A percentile compares a stretch with the other conserved stretches of the same genome.
phyloP scores from a whole-genome alignment of 441 rosid species.

The Erodium moschatum region DNA sequence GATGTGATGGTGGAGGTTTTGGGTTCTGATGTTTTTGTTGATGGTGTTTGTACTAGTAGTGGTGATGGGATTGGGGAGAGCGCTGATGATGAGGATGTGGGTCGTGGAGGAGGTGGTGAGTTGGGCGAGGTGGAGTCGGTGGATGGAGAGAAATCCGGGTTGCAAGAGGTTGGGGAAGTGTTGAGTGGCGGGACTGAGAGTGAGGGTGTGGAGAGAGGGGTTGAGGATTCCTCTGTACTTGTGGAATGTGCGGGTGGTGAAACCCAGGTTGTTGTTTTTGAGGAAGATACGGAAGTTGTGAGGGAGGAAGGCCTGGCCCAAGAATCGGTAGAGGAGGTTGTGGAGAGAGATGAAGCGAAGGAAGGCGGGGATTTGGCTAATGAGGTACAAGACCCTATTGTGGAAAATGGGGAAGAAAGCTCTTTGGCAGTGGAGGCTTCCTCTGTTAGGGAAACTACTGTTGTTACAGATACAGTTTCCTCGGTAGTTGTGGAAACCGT shows the following conservation, averaged over 20 bases:
- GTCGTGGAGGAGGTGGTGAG: not conserved
- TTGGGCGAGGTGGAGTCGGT: not conserved
- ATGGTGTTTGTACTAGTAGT: slow-evolving; percentile 33
- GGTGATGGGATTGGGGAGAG: slow-evolving; percentile 18
- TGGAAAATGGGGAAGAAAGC: not conserved
- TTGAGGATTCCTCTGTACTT: too few relatives aligned
- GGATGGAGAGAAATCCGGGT: too few relatives aligned
- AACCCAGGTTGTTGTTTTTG: too few relatives aligned
- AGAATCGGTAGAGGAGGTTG: not conserved
- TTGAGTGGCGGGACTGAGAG: not conserved
- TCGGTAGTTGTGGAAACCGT: too few relatives aligned
- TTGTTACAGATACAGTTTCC: too few relatives aligned
- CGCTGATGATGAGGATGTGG: slow-evolving; percentile 5
- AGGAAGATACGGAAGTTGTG: too few relatives aligned
- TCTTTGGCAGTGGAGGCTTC: not conserved
- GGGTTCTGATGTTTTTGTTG: slow-evolving; percentile 39
- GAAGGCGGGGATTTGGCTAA: not conserved
- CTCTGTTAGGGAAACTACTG: not conserved
- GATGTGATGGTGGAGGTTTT: slow-evolving; percentile 36
- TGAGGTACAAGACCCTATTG: not conserved
- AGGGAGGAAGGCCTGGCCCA: not conserved
- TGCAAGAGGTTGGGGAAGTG: not conserved
- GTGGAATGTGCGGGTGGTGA: too few relatives aligned
- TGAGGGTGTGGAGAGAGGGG: not conserved
- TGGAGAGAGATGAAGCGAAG: not conserved